phyloP scores from a whole-genome alignment of 345 rosid species.

The Angophora floribunda region DNA sequence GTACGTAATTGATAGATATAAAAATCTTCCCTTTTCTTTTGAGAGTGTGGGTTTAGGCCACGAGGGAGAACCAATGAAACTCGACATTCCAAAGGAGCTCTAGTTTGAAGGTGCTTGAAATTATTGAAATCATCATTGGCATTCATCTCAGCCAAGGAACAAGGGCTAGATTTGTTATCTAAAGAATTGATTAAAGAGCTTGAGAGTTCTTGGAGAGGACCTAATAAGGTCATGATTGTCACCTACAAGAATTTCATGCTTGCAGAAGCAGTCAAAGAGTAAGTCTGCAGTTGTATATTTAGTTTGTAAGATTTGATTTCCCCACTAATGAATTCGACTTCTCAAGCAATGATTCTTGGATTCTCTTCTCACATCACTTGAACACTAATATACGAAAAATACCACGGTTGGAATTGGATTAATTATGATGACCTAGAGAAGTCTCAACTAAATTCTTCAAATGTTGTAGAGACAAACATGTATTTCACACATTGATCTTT shows the following conservation, averaged over 20 bases:
- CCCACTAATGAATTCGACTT: background rate
- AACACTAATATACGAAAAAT: no score
- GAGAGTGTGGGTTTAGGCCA: background rate
- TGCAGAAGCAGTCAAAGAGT: background rate
- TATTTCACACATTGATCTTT: no score
- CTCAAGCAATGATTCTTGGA: no score
- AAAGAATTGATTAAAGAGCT: background rate
- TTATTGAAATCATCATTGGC: background rate
- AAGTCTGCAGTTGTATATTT: background rate
- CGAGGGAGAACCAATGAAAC: background rate
- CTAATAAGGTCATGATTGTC: background rate
- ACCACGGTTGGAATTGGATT: background rate
- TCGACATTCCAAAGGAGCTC: background rate
- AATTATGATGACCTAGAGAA: background rate
- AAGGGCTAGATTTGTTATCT: background rate
- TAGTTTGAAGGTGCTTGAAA: background rate
- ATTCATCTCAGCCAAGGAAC: background rate
- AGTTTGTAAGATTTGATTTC: background rate
- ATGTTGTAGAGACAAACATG: background rate
- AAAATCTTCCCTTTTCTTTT: background rate
- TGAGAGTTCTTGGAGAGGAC: background rate
- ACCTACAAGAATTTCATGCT: background rate
- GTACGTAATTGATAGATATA: background rate
- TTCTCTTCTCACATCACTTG: background rate
- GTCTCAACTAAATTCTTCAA: background rate